These are phyloP conservation scores for Spirogloea muscicola DNA, from an alignment of 139 green algal genomes.

Conservation along the genomic window DNA sequence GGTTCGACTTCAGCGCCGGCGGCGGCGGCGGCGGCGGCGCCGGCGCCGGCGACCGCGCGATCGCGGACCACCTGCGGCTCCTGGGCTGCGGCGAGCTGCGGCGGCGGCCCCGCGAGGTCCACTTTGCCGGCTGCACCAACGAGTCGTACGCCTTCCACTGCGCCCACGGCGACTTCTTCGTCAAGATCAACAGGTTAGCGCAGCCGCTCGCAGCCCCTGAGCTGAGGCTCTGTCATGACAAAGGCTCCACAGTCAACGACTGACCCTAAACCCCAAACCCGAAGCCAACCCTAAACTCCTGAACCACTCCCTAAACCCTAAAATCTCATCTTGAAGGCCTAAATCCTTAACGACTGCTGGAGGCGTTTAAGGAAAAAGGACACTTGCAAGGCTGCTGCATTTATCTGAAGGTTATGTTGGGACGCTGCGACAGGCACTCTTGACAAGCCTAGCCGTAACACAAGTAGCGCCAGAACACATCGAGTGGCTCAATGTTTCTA, in stretches of 20 bases:
- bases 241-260: background rate
- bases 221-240: background rate
- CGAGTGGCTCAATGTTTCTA: no score
- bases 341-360: background rate
- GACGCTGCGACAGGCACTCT: no score
- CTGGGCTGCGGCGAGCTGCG: no score
- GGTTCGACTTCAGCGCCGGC: no score
- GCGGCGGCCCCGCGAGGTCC: slow-evolving; percentile 44
- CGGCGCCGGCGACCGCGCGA: no score
- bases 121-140: slow-evolving; percentile 48
- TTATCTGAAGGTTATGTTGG: background rate
- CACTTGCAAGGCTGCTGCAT: background rate
- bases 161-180: slow-evolving; percentile 29
- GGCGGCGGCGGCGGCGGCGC: no score
- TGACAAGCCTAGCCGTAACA: no score
- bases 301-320: background rate
- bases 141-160: slow-evolving; percentile 47
- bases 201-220: background rate
- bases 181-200: slow-evolving; percentile 48
- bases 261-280: background rate
- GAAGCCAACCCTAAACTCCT: background rate
- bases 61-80: no score
- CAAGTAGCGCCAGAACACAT: no score
- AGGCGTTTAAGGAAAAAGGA: background rate
- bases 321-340: background rate